These are phyloP conservation scores for Letharia lupina DNA, from an alignment of 495 filamentous ascomycete species.

Conservation along the genomic window DNA sequence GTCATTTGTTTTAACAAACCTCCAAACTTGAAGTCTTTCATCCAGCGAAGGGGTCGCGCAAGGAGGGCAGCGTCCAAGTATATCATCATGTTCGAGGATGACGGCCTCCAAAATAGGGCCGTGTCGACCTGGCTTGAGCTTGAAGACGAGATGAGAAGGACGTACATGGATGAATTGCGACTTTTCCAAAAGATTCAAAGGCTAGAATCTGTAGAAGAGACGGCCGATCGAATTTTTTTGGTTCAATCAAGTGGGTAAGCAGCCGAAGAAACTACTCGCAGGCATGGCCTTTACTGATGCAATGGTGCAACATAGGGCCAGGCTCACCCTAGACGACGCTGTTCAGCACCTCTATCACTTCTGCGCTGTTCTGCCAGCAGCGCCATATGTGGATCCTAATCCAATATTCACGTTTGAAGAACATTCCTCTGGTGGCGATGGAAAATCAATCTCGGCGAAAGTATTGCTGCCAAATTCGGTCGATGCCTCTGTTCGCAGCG, in stretches of 20 bases:
- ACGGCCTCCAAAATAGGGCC: constrained; percentile 28
- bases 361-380: constrained; percentile 52
- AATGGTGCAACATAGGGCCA: constrained; percentile 48
- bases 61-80: constrained; percentile 63
- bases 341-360: constrained; percentile 75
- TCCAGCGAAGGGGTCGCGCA: constrained; percentile 79
- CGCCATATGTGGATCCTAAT: constrained; percentile 45
- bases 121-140: constrained; percentile 49
- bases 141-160: constrained; percentile 63
- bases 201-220: constrained; percentile 46
- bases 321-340: constrained; percentile 64
- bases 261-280: background rate
- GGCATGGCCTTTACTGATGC: constrained; percentile 13
- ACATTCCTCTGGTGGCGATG: constrained; percentile 19
- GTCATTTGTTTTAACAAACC: constrained; percentile 82
- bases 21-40: constrained; percentile 70
- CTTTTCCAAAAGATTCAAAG: constrained; percentile 37
- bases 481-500: constrained; percentile 49
- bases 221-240: constrained; percentile 38
- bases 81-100: constrained; percentile 49
- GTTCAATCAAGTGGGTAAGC: constrained; percentile 48
- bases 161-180: constrained; percentile 64
- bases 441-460: constrained; percentile 40
- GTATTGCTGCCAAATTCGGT: constrained; percentile 69
- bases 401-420: constrained; percentile 42